These are phyloP conservation scores for Pichia membranifaciens DNA, from an alignment of 805 yeast genomes.

Conservation along the genomic window DNA sequence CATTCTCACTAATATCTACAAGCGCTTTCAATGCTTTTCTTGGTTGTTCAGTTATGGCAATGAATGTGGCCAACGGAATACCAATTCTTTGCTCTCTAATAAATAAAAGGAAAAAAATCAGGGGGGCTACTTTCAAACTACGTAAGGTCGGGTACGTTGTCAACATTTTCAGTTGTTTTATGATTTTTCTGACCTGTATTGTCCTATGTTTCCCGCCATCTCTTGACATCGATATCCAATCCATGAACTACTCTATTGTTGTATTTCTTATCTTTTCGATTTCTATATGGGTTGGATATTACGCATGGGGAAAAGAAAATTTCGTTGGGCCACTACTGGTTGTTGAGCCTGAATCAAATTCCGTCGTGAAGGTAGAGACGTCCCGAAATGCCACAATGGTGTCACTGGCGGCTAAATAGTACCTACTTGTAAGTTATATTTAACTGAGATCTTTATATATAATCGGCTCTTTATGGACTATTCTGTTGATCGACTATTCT, in stretches of 20 bases:
- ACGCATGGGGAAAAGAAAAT: constrained; percentile 53
- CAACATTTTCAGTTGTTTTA: constrained; percentile 51
- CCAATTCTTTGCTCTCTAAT: constrained; percentile 63
- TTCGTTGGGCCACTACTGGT: constrained; percentile 60
- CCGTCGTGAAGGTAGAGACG: neutral
- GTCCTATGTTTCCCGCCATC: constrained; percentile 70
- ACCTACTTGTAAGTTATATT: no score
- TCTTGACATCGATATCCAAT: constrained; percentile 40
- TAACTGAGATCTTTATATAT: no score
- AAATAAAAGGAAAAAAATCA: constrained; percentile 52
- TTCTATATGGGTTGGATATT: constrained; percentile 44
- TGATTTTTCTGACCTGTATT: constrained; percentile 54
- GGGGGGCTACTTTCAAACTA: constrained; percentile 64
- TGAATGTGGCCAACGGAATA: constrained; percentile 70
- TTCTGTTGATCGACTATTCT: no score
- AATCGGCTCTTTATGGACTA: no score
- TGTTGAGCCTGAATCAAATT: neutral
- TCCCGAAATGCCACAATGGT: neutral
- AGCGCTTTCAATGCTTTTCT: constrained; percentile 80
- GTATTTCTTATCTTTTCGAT: constrained; percentile 50
- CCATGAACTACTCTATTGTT: constrained; percentile 64
- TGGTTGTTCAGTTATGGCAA: constrained; percentile 73
- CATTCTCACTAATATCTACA: constrained; percentile 60
- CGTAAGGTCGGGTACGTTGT: constrained; percentile 58
- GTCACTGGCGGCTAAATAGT: neutral